Conservation (phyloP, 257 asterid species). For the Leptodermis oblonga region DNA sequence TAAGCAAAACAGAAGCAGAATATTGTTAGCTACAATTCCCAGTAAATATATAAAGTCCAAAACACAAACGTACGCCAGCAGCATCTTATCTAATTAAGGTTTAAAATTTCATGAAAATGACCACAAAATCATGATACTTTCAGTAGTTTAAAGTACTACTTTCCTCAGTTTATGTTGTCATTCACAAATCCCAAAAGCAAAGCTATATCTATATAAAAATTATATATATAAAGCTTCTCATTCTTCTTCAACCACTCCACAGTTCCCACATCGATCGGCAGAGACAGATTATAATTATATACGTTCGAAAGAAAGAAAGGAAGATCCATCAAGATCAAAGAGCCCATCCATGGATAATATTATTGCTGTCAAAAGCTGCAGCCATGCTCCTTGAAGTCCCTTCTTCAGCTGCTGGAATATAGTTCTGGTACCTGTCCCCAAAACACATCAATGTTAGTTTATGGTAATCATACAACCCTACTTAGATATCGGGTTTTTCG, state of each 20-base stretch:
- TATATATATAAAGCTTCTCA: too few relatives aligned
- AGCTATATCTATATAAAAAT: not conserved
- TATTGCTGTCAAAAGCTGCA: slow-evolving; percentile 31
- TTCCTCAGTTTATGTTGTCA: not conserved
- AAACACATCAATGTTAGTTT: too few relatives aligned
- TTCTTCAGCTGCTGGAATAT: slow-evolving; percentile 52
- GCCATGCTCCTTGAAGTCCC: slow-evolving; percentile 45
- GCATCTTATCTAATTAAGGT: slow-evolving; percentile 8
- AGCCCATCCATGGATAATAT: slow-evolving; percentile 62
- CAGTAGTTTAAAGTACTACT: too few relatives aligned
- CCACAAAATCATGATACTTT: not conserved
- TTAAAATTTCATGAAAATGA: not conserved
- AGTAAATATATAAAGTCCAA: not conserved
- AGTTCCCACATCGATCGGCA: too few relatives aligned
- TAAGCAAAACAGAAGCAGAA: too few relatives aligned
- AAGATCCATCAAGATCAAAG: too few relatives aligned
- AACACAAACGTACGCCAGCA: not conserved
- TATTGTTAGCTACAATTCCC: not conserved
- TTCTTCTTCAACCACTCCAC: too few relatives aligned
- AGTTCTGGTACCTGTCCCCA: slow-evolving; percentile 49
- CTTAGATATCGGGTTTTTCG: too few relatives aligned
- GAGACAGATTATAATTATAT: too few relatives aligned
- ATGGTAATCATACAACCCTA: too few relatives aligned
- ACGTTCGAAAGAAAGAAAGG: too few relatives aligned
- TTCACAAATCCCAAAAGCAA: slow-evolving; percentile 4